Evolutionary conservation across 2,329 filamentous ascomycete genomes (phyloP), one percentile per base, ranked within the genome.

Genomic region (Aaosphaeria pasadenensis): DNA sequence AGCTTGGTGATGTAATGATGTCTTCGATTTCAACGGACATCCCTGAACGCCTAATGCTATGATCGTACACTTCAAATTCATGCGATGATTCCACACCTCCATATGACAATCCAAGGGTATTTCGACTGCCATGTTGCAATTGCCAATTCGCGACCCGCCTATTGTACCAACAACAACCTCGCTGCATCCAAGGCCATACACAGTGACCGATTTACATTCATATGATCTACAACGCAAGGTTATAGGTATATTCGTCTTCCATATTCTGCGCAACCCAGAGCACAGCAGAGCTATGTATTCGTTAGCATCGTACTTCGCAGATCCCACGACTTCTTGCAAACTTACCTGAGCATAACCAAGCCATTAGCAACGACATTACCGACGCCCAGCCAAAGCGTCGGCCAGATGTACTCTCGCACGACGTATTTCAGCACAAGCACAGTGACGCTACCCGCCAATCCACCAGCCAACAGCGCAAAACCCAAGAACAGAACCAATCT

Each of bases 251-350:
- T 60, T 87, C 84, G 58, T 87, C 84, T 66, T 87, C 85, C 72
- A 87, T 86, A 60, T 87, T 87, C 74, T 87, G 85, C 44, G 82
- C 83, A 30, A 87, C 77, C 84, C 84, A 87, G 32, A 87, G 77
- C 35, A 86, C 80, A 43, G 82, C 75, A 29, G 82, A 82, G 62
- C 83, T 86, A 57, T 13, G 50, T 7, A 40, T 30, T 30, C 50
- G 49, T 42, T 45, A 44, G 36, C 40, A 24, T 24, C 3, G 17
- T 24, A 24, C 17, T 2, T 24, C 17, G 17, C 17, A 3, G 3
- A 24, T 24, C 17, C 2, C 17, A 3, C 17, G 2, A 44, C 31
- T 33, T 35, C 31, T 38, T 35, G 43, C 32, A 35, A 29, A 72
- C 76, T 62, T 70, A 85, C 82, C 84, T 87, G 55, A 86, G 64